Evolutionary conservation across 192 early-diverging fungal genomes (phyloP).

Genomic region (Rhizophagus clarus): DNA sequence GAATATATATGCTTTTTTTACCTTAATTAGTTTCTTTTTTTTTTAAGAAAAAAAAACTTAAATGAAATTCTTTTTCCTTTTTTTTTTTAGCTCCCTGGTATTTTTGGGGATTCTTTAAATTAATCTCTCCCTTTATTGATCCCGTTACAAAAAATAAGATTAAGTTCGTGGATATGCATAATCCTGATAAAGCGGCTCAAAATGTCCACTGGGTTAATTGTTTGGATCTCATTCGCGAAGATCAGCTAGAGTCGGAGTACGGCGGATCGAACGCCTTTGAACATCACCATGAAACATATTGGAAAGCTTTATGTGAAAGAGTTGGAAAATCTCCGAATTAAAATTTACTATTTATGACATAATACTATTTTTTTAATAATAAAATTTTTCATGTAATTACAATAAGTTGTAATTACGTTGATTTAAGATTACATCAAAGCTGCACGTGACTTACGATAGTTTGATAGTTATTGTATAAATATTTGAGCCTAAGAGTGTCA

Average conservation of each 20-base stretch:
- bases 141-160: slow-evolving; percentile 88
- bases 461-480: too few species aligned
- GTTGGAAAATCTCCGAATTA: not conserved
- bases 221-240: slow-evolving; percentile 49
- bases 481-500: too few species aligned
- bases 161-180: slow-evolving; percentile 75
- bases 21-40: not conserved
- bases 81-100: slow-evolving; percentile 72
- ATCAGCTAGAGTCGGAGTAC: slow-evolving; percentile 70
- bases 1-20: not conserved
- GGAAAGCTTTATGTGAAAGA: slow-evolving; percentile 46
- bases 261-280: slow-evolving; percentile 74
- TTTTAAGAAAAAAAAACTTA: not conserved
- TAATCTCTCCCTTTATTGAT: slow-evolving; percentile 89
- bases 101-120: slow-evolving; percentile 79
- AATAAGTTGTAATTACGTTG: too few species aligned
- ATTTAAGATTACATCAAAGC: too few species aligned
- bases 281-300: slow-evolving; percentile 71
- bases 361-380: too few species aligned
- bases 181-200: slow-evolving; percentile 15
- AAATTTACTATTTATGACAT: too few species aligned
- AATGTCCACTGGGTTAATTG: slow-evolving; percentile 51
- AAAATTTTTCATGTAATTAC: too few species aligned
- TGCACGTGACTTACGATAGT: too few species aligned
- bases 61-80: too few species aligned